A percentile compares a stretch with the other conserved stretches of the same genome.
These are phyloP conservation scores for Acorus calamus DNA, from an alignment of 106 monocot genomes.

Conservation along the genomic window DNA sequence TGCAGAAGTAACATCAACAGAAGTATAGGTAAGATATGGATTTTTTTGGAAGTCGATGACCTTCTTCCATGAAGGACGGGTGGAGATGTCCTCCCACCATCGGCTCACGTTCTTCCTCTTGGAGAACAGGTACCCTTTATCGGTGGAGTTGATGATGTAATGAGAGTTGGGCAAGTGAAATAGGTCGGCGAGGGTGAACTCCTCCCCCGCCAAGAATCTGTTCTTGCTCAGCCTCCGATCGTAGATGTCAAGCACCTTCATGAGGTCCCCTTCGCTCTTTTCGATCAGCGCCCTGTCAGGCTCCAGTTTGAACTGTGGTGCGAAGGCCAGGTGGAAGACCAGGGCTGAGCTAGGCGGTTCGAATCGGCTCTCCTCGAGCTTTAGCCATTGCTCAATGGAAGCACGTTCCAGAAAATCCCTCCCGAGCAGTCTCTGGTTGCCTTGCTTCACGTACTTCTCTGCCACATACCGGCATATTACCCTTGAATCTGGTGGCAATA, in stretches of 20 bases:
- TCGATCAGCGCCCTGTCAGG: conserved; percentile 9
- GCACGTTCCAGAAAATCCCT: conserved; percentile 44
- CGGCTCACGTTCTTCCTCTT: conserved; percentile 40
- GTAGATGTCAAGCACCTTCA: conserved; percentile 51
- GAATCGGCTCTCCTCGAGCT: conserved; percentile 52
- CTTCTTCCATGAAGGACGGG: conserved; percentile 36
- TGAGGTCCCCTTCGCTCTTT: conserved; percentile 30
- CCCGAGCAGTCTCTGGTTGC: conserved; percentile 46
- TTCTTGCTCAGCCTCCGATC: conserved; percentile 43
- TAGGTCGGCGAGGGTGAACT: conserved; percentile 68
- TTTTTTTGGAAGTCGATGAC: conserved; percentile 6
- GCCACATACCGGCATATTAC: conserved; percentile 46
- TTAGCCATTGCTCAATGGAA: conserved; percentile 61
- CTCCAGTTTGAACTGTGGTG: background rate
- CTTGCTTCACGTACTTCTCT: conserved; percentile 34
- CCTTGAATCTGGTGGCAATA: conserved; percentile 36
- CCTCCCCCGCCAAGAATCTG: conserved; percentile 42
- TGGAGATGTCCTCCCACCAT: conserved; percentile 53
- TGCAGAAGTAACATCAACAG: no score
- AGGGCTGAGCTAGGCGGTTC: conserved; percentile 49
- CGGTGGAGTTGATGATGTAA: conserved; percentile 28
- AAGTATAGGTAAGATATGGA: background rate
- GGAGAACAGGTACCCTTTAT: conserved; percentile 35
- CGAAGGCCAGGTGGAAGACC: conserved; percentile 44
- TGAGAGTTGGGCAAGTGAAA: conserved; percentile 60